These are phyloP conservation scores for Carpinus fangiana DNA, from an alignment of 306 rosid genomes.

Conservation along the genomic window DNA sequence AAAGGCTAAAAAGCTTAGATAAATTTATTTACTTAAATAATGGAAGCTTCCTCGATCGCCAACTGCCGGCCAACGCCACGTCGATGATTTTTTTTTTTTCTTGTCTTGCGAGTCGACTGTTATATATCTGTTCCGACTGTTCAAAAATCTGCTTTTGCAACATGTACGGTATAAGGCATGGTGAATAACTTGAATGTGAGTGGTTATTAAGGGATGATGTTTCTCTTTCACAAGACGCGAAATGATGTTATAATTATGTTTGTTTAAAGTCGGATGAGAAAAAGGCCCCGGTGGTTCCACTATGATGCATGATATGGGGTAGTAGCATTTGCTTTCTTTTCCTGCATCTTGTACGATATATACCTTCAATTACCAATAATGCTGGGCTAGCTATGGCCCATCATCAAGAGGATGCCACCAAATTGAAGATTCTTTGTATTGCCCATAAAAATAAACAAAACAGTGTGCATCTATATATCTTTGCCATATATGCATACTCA, in stretches of 20 bases:
- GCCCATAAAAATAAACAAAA: neutral
- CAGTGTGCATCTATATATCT: neutral
- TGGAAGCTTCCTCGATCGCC: too few relatives aligned
- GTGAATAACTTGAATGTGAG: neutral
- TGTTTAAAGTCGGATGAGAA: neutral
- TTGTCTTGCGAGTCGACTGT: too few relatives aligned
- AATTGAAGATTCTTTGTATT: neutral
- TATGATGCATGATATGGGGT: neutral
- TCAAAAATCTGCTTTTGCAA: too few relatives aligned
- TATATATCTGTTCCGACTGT: too few relatives aligned
- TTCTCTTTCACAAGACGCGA: neutral
- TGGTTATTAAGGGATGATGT: neutral
- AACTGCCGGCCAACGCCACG: too few relatives aligned
- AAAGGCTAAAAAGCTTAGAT: too few relatives aligned
- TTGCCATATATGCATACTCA: neutral
- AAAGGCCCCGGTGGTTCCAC: slow-evolving; percentile 3
- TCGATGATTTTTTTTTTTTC: too few relatives aligned
- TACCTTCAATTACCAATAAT: neutral
- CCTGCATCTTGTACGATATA: slow-evolving; percentile 3
- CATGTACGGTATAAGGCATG: neutral
- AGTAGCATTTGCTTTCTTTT: neutral
- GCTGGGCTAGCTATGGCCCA: neutral
- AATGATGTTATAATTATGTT: neutral
- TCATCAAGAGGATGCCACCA: slow-evolving; percentile 1
- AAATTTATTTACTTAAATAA: too few relatives aligned